Conservation (phyloP, 305 asterid species). For the Plantago coronopus region DNA sequence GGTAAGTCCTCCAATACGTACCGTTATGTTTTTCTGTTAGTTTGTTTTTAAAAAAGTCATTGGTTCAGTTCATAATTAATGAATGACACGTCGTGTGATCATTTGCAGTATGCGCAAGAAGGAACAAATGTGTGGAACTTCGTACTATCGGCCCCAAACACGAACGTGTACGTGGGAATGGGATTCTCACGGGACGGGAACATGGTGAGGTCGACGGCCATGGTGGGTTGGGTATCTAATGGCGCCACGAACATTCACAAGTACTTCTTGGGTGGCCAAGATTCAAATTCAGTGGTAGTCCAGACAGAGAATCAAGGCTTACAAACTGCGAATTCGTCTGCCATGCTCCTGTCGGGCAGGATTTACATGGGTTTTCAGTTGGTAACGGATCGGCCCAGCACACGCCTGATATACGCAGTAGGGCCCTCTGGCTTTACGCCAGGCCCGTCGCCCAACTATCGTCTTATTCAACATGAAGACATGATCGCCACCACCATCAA, state of each 20-base stretch:
- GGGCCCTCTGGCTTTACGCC: slow-evolving; percentile 55
- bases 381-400: slow-evolving; percentile 34
- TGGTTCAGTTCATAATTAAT: too few species aligned
- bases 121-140: slow-evolving; percentile 62
- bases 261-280: slow-evolving; percentile 62
- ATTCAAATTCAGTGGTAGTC: slow-evolving; percentile 33
- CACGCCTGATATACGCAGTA: slow-evolving; percentile 50
- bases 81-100: too few species aligned
- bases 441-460: slow-evolving; percentile 17
- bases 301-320: slow-evolving; percentile 35
- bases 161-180: slow-evolving; percentile 59
- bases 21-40: too few species aligned
- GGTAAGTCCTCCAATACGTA: slow-evolving; percentile 38
- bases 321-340: slow-evolving; percentile 36
- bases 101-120: slow-evolving; percentile 54
- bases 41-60: neutral
- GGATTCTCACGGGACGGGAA: slow-evolving; percentile 75
- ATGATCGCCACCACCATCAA: slow-evolving; percentile 41
- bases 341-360: slow-evolving; percentile 23
- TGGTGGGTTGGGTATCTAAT: slow-evolving; percentile 64
- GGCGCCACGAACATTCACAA: slow-evolving; percentile 30
- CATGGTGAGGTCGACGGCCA: slow-evolving; percentile 83
- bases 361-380: slow-evolving; percentile 61
- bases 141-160: slow-evolving; percentile 68
- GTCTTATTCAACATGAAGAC: slow-evolving; percentile 42